These are phyloP conservation scores for Pseudogymnoascus sp. DNA, from an alignment of 2,329 filamentous ascomycete species.

Conservation along the genomic window DNA sequence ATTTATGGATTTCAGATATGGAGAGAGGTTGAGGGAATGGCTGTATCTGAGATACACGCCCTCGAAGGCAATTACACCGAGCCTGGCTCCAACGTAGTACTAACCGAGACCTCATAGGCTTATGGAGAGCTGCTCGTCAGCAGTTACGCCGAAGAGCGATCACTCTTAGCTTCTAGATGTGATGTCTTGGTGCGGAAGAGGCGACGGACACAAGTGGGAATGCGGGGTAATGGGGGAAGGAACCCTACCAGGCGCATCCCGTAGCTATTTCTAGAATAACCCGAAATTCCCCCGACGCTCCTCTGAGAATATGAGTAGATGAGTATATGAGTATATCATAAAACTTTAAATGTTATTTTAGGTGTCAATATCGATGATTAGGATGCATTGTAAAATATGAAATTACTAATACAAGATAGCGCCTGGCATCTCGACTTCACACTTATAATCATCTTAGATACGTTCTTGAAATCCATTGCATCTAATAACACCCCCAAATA, in stretches of 20 bases:
- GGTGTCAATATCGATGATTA: background rate
- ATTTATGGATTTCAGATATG: too few relatives aligned
- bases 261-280: background rate
- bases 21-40: background rate
- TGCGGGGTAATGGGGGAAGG: background rate
- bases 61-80: background rate
- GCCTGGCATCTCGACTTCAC: background rate
- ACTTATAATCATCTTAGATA: background rate
- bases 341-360: background rate
- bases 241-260: background rate
- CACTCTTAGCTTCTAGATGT: background rate
- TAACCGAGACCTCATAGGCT: background rate
- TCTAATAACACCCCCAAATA: background rate
- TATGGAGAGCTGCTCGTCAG: background rate
- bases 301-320: background rate
- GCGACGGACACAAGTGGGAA: too few relatives aligned
- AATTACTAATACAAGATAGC: background rate
- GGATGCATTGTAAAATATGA: background rate
- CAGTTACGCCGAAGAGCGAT: conserved; percentile 1
- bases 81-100: background rate
- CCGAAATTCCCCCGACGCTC: background rate
- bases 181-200: background rate
- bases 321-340: background rate
- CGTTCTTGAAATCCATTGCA: background rate
- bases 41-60: background rate